Evolutionary conservation across 768 basidiomycete species (phyloP), one percentile per base, ranked within the genome.

Genomic region (Thelephora aurantiotincta): DNA sequence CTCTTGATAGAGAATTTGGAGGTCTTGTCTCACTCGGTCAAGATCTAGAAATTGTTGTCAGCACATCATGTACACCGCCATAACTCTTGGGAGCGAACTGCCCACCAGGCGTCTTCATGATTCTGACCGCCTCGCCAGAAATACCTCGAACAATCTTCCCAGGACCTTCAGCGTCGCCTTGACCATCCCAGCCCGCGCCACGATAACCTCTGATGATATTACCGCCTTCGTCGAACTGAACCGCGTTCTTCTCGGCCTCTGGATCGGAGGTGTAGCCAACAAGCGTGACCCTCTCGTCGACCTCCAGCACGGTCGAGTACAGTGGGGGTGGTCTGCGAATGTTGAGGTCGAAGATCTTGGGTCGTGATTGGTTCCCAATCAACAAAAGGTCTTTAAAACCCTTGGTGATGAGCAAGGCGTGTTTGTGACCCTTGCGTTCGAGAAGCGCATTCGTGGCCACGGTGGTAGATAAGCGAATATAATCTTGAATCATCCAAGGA

Each of bases 371-470:
- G 61, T 96, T 96, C 7, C 91, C 90, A 50, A 98, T 97, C 30
- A 86, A 72, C 5, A 98, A 73, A 9, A 97, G 78, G 62, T 96
- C 93, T 59, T 78, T 79, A 71, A 93, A 94, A 0, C 91, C 91
- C 51, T 78, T 78, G 1, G 94, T 97, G 57, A 93, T 94, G 12
- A 96, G 67, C 33, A 98, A 69, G 0, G 90, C 93, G 50, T 94
- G 90, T 52, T 80, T 81, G 56, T 90, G 84, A 1, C 94, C 94
- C 62, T 94, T 93, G 43, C 94, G 80, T 57, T 98, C 94, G 5
- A 98, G 74, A 0, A 98, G 73, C 0, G 94, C 93, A 57, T 97
- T 98, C 14, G 94, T 98, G 0, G 92, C 93, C 3, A 97, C 90
- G 0, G 94, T 98, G 0, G 93, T 96, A 0, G 88, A 91, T 6